phyloP scores from a whole-genome alignment of 106 monocot species.

The Platanthera zijinensis region DNA sequence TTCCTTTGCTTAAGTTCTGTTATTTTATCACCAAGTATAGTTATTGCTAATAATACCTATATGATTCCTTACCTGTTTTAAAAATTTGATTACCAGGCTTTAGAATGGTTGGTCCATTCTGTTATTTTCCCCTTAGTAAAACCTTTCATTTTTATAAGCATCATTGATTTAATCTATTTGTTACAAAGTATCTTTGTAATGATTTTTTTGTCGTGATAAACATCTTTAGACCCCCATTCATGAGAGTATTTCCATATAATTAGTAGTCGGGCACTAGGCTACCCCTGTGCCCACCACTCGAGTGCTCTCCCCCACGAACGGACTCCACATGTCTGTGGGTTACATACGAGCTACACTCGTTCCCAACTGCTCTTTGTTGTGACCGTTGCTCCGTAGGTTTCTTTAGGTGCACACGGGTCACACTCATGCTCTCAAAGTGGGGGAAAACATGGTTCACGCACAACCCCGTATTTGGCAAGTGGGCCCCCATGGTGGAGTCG shows the following conservation, averaged over 20 bases:
- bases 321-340: too few relatives aligned
- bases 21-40: background rate
- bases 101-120: background rate
- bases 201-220: background rate
- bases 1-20: background rate
- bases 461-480: too few relatives aligned
- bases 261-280: too few relatives aligned
- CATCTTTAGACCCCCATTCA: background rate
- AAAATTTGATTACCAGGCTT: background rate
- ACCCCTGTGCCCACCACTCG: too few relatives aligned
- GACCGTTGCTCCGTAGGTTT: too few relatives aligned
- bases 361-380: too few relatives aligned
- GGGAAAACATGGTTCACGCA: too few relatives aligned
- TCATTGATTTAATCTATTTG: background rate
- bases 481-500: too few relatives aligned
- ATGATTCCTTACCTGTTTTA: background rate
- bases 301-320: too few relatives aligned
- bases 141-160: background rate
- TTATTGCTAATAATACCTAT: background rate
- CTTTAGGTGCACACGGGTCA: too few relatives aligned
- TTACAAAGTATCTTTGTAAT: background rate
- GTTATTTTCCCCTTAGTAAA: background rate
- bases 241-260: background rate
- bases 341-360: too few relatives aligned
- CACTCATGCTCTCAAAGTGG: too few relatives aligned